A percentile compares a stretch with the other conserved stretches of the same genome.
Conservation (phyloP, 805 yeast genomes). For the Saccharomycopsis sp. region DNA sequence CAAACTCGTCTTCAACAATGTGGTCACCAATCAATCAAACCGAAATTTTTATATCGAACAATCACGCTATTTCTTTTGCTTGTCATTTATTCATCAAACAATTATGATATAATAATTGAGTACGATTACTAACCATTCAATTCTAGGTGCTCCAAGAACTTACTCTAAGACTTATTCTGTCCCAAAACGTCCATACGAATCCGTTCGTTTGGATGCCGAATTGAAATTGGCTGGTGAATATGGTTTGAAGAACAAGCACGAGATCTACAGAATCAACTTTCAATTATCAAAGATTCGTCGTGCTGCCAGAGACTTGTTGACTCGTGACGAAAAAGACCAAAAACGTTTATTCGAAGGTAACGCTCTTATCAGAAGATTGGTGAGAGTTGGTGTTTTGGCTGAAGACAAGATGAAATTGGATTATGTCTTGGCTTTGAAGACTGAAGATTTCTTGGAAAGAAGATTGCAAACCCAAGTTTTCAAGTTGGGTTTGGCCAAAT, state of each 20-base stretch:
- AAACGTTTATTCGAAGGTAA: constrained; percentile 99
- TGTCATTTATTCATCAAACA: too few species aligned
- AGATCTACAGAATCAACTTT: constrained; percentile 98
- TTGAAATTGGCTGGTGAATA: constrained; percentile 98
- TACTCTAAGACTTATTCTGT: constrained; percentile 99
- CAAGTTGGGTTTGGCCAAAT: constrained; percentile 99
- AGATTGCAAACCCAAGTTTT: constrained; percentile 99
- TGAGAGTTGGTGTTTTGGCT: constrained; percentile 93
- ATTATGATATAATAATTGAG: too few species aligned
- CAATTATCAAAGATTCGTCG: constrained; percentile 99
- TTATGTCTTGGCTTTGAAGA: constrained; percentile 96
- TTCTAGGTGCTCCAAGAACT: constrained; percentile 93
- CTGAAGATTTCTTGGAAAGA: constrained; percentile 99
- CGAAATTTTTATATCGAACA: too few species aligned
- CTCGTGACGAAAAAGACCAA: constrained; percentile 99
- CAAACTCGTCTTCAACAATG: too few species aligned
- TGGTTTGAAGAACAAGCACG: constrained; percentile 99
- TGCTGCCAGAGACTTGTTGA: constrained; percentile 99
- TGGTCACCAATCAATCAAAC: too few species aligned
- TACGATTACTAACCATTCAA: too few species aligned
- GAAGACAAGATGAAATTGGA: constrained; percentile 99
- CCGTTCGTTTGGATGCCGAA: constrained; percentile 99
- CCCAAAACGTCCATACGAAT: constrained; percentile 99
- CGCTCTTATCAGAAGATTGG: constrained; percentile 99
- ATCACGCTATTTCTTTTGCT: too few species aligned